Evolutionary conservation across 768 basidiomycete species (phyloP).

Genomic region (Leucocoprinus birnbaumii): DNA sequence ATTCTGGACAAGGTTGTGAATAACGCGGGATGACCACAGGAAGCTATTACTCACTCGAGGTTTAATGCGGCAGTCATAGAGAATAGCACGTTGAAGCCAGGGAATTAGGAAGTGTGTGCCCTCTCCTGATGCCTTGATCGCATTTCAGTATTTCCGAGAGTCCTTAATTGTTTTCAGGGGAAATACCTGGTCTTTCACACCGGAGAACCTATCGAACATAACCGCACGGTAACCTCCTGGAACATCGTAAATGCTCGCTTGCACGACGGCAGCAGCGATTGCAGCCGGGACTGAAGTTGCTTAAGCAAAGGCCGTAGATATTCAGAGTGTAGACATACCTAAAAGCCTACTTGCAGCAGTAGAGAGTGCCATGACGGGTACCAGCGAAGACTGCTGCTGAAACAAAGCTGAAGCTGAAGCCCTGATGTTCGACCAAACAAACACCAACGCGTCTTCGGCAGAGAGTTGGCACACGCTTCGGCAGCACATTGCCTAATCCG

Average conservation of each 20-base stretch:
- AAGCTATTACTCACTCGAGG: slow-evolving; percentile 61
- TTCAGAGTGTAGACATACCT: slow-evolving; percentile 14
- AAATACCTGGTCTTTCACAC: slow-evolving; percentile 77
- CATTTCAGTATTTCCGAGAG: no score
- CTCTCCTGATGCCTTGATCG: slow-evolving; percentile 73
- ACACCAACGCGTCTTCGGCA: slow-evolving; percentile 14
- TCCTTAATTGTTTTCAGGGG: no score
- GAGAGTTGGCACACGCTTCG: slow-evolving; percentile 1
- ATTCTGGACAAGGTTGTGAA: slow-evolving; percentile 53
- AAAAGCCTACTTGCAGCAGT: slow-evolving; percentile 23
- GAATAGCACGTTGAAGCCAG: slow-evolving; percentile 93
- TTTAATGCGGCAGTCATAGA: slow-evolving; percentile 97
- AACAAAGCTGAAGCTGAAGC: not conserved
- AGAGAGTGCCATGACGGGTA: slow-evolving; percentile 45
- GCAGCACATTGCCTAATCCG: slow-evolving; percentile 11
- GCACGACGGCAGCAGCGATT: slow-evolving; percentile 39
- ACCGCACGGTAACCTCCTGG: slow-evolving; percentile 93
- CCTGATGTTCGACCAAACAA: slow-evolving; percentile 15
- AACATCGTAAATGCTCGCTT: slow-evolving; percentile 66
- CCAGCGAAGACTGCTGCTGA: slow-evolving; percentile 11
- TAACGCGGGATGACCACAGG: not conserved
- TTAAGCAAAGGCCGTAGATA: slow-evolving; percentile 21
- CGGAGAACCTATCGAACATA: slow-evolving; percentile 97
- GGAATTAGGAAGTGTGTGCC: slow-evolving; percentile 97
- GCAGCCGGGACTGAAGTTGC: slow-evolving; percentile 40